phyloP scores from a whole-genome alignment of 768 basidiomycete genomes.

The Tylopilus vinaceipallidus region DNA sequence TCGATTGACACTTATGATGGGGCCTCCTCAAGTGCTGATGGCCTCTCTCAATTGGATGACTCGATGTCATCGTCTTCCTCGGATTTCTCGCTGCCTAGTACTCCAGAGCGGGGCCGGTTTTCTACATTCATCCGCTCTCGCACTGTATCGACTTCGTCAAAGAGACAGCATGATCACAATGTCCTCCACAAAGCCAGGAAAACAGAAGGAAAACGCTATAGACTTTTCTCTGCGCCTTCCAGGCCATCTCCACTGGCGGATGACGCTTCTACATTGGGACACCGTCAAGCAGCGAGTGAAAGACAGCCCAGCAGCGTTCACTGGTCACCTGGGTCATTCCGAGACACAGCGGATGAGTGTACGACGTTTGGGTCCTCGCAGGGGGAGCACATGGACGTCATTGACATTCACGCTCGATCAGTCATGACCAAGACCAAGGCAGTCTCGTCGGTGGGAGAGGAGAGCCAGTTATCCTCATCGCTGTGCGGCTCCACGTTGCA shows the following conservation, averaged over 20 bases:
- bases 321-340: background rate
- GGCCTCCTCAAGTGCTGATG: slow-evolving; percentile 16
- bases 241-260: slow-evolving; percentile 1
- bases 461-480: background rate
- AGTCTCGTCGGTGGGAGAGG: background rate
- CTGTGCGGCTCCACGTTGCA: background rate
- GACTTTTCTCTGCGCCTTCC: slow-evolving; percentile 17
- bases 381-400: slow-evolving; percentile 14
- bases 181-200: slow-evolving; percentile 7
- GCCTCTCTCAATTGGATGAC: slow-evolving; percentile 1
- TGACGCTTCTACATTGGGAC: background rate
- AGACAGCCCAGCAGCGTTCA: background rate
- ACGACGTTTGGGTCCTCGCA: background rate
- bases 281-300: background rate
- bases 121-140: slow-evolving; percentile 15
- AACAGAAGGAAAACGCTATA: slow-evolving; percentile 9
- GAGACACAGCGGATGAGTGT: background rate
- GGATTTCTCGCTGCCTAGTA: background rate
- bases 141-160: slow-evolving; percentile 5
- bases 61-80: slow-evolving; percentile 19
- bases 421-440: background rate
- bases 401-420: slow-evolving; percentile 22
- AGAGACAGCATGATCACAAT: background rate
- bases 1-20: slow-evolving; percentile 10
- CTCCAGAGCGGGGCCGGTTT: slow-evolving; percentile 9